phyloP scores from a whole-genome alignment of 116 monocot genomes.

The Iris pallida region DNA sequence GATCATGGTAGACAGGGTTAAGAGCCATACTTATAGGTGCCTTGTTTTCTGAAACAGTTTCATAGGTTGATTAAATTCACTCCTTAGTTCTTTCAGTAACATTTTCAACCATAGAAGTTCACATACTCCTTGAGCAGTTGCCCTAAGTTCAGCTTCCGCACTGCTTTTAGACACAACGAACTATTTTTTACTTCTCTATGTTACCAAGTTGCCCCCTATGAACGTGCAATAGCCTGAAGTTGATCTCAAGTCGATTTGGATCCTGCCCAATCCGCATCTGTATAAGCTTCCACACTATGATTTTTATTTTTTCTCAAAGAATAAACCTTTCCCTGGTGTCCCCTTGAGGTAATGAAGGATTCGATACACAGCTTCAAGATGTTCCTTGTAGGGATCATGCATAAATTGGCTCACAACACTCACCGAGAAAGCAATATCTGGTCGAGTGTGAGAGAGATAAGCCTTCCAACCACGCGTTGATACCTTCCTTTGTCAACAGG shows the following conservation, averaged over 20 bases:
- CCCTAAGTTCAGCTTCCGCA: background rate
- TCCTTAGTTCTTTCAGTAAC: background rate
- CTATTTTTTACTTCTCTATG: background rate
- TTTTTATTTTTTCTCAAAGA: conserved; percentile 1
- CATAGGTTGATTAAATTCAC: background rate
- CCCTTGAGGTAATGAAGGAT: background rate
- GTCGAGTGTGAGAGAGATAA: conserved; percentile 2
- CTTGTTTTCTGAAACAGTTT: background rate
- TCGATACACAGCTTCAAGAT: background rate
- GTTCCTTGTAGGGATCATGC: conserved; percentile 1
- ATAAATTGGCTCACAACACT: conserved; percentile 2
- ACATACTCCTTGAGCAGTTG: background rate
- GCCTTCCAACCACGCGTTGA: background rate
- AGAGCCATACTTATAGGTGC: background rate
- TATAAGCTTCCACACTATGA: background rate
- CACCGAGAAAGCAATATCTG: background rate
- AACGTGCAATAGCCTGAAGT: background rate
- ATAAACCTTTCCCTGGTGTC: background rate
- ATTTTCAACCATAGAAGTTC: background rate
- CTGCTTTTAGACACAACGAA: background rate
- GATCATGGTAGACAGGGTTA: conserved; percentile 4
- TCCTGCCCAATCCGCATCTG: background rate
- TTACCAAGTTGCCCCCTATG: background rate
- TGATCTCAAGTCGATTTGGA: background rate
- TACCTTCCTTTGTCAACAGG: background rate